Evolutionary conservation across 768 basidiomycete genomes (phyloP), one percentile per base, ranked within the genome.

Genomic region (Rhodotorula paludigena): DNA sequence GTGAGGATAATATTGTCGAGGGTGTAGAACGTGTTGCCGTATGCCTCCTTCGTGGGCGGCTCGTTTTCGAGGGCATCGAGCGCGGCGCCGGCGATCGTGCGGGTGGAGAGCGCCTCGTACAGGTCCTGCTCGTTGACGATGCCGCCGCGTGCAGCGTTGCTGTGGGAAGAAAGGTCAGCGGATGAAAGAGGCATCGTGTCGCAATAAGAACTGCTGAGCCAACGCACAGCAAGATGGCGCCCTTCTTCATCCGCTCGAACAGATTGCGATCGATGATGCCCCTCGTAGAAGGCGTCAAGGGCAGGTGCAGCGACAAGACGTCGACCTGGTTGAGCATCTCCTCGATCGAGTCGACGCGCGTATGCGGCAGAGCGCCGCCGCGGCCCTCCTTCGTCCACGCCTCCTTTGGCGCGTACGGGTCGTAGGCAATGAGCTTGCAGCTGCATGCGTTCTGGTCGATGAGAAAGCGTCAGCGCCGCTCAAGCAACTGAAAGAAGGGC

Each of bases 61-160:
- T 87, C 85, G 48, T 82, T 73, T 53, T 86, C 85, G 73, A 82
- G 86, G 9, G 87, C 86, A 75, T 87, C 86, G 58, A 86, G 74
- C 1, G 84, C 86, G 0, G 83, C 85, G 2, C 84, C 86, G 9
- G 82, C 81, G 52, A 87, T 85, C 48, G 68, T 78, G 57, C 79
- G 81, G 51, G 81, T 74, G 61, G 81, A 74, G 71, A 87, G 74
- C 10, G 79, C 80, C 18, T 83, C 76, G 25, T 86, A 71, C 45
- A 88, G 74, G 0, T 83, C 85, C 0, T 48, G 65, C 71, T 87
- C 86, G 58, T 87, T 83, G 15, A 57, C 35, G 33, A 88, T 76
- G 8, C 85, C 85, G 0, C 86, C 86, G 61, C 86, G 78, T 9
- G 84, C 83, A 2, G 86, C 86, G 73, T 87, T 88, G 74, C 53